These are phyloP conservation scores for Bretschneidera sinensis DNA, from an alignment of 345 rosid genomes.

Conservation along the genomic window DNA sequence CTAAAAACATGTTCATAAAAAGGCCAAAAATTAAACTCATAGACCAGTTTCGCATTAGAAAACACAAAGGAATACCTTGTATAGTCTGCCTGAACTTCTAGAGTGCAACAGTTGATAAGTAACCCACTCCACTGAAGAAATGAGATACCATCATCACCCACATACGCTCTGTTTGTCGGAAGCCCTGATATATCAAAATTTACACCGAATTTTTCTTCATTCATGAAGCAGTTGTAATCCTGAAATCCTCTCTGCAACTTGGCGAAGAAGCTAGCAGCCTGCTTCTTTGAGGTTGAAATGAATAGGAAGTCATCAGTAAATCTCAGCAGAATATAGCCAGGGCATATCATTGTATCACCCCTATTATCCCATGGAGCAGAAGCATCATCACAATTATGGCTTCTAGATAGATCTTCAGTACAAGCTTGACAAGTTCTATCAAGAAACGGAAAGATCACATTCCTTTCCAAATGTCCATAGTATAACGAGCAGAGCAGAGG, in stretches of 20 bases:
- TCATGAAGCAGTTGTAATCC: conserved; percentile 80
- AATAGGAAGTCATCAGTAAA: conserved; percentile 75
- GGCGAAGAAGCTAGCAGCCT: conserved; percentile 45
- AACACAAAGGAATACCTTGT: conserved; percentile 40
- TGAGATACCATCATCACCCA: conserved; percentile 46
- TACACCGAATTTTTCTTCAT: conserved; percentile 51
- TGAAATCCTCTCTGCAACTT: conserved; percentile 54
- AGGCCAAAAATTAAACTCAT: conserved; percentile 7
- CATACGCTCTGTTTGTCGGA: conserved; percentile 39
- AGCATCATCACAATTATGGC: conserved; percentile 3
- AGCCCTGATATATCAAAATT: conserved; percentile 44
- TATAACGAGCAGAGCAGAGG: conserved; percentile 72
- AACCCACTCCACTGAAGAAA: conserved; percentile 84
- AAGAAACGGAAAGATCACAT: conserved; percentile 62
- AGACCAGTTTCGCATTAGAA: conserved; percentile 3
- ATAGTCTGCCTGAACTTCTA: conserved; percentile 86
- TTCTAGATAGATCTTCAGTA: conserved; percentile 17
- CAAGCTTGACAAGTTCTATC: conserved; percentile 26
- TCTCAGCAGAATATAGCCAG: conserved; percentile 51
- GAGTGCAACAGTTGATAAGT: conserved; percentile 56
- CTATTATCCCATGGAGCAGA: conserved; percentile 7
- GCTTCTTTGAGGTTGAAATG: conserved; percentile 70
- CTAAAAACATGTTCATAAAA: neutral
- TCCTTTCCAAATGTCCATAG: conserved; percentile 71
- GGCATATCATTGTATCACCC: conserved; percentile 20